Conservation (phyloP, 495 filamentous ascomycete species). For the Saxophila tyrrhenica region DNA sequence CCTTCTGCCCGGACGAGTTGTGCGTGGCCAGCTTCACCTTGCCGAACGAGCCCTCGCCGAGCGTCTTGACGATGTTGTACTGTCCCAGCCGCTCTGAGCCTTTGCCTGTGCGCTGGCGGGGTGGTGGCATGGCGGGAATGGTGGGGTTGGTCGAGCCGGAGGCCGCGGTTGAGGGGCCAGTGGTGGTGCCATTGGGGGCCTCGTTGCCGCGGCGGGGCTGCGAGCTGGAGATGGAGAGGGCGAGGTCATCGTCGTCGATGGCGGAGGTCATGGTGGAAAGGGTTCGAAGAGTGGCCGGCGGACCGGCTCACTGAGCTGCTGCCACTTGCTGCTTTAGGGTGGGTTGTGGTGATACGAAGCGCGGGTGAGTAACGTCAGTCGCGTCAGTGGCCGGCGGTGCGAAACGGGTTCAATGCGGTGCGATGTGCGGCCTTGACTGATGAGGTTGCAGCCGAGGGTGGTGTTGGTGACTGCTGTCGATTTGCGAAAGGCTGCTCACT, state of each 20-base stretch:
- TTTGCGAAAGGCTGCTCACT: too few relatives aligned
- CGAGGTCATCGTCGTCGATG: constrained; percentile 83
- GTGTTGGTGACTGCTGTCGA: too few relatives aligned
- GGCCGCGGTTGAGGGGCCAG: background rate
- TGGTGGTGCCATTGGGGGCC: constrained; percentile 19
- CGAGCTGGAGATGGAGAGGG: constrained; percentile 65
- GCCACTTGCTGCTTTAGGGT: background rate
- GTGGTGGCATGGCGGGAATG: constrained; percentile 9
- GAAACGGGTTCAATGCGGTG: too few relatives aligned
- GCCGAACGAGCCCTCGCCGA: constrained; percentile 93
- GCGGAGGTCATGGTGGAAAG: constrained; percentile 44
- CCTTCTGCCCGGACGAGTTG: constrained; percentile 78
- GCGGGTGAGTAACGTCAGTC: background rate
- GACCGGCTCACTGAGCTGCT: constrained; percentile 4
- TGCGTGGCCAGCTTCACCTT: constrained; percentile 97
- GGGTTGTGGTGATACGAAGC: background rate
- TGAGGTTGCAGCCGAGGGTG: too few relatives aligned
- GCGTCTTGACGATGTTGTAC: constrained; percentile 78
- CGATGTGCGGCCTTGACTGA: too few relatives aligned
- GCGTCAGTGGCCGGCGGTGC: too few relatives aligned
- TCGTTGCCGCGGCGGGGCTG: constrained; percentile 41
- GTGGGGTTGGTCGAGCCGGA: constrained; percentile 15
- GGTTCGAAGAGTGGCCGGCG: background rate
- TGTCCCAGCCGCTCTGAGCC: constrained; percentile 74
- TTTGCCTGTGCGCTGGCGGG: constrained; percentile 17